Evolutionary conservation across 2,329 filamentous ascomycete species (phyloP), one percentile per base, ranked within the genome.

Genomic region (Simplicillium aogashimaense): DNA sequence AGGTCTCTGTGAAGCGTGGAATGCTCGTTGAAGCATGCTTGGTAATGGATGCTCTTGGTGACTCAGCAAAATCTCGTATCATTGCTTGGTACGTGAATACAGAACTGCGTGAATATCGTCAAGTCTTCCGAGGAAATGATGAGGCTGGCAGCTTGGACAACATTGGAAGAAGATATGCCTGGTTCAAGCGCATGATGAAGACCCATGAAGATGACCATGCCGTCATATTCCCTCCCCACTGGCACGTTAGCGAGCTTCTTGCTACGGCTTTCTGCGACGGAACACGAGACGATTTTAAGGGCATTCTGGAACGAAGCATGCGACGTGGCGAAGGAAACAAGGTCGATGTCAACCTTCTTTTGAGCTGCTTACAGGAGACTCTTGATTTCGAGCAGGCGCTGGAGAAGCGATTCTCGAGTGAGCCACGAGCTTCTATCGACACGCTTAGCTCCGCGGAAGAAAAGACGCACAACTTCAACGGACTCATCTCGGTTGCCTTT

Each of bases 31-130:
- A 98, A 62, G 88, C 86, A 1, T 97, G 92, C 58, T 69, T 86
- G 47, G 90, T 98, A 30, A 90, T 95, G 75, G 92, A 98, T 65
- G 87, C 92, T 11, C 69, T 98, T 15, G 92, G 92, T 1, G 90
- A 97, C 32, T 78, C 82, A 54, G 92, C 92, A 17, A 78, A 85
- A 50, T 74, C 81, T 7, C 73, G 92, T 36, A 67, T 98, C 31
- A 76, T 95, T 55, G 92, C 85, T 10, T 98, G 92, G 92, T 98
- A 98, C 59, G 88, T 94, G 64, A 98, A 98, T 57, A 95, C 92
- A 2, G 86, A 95, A 64, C 68, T 98, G 49, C 78, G 92, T 37
- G 92, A 98, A 64, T 98, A 98, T 57, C 77, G 92, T 39, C 87
- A 94, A 55, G 86, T 98, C 1, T 98, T 98, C 61, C 77, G 89